Evolutionary conservation across 257 asterid species (phyloP).

Genomic region (Haberlea rhodopensis): DNA sequence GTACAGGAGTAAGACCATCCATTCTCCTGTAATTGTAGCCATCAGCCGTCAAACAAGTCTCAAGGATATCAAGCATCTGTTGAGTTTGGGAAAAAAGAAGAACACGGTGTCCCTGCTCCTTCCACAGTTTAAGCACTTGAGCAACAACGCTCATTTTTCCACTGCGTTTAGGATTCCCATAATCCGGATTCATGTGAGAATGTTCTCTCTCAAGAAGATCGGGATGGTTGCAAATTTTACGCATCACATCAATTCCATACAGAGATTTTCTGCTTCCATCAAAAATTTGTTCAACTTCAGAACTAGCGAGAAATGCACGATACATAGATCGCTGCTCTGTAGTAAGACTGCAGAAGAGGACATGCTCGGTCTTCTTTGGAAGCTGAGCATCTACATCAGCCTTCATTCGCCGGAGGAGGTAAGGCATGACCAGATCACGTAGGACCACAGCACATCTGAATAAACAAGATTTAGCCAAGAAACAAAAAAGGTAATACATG

Average conservation of each 20-base stretch:
- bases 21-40: constrained; percentile 78
- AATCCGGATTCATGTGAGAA: constrained; percentile 74
- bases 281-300: constrained; percentile 91
- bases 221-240: constrained; percentile 97
- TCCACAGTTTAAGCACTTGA: constrained; percentile 93
- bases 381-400: constrained; percentile 89
- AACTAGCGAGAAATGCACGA: constrained; percentile 97
- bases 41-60: constrained; percentile 52
- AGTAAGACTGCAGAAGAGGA: constrained; percentile 94
- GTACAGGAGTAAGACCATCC: constrained; percentile 92
- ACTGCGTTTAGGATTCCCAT: constrained; percentile 87
- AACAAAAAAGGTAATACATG: constrained; percentile 4
- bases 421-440: constrained; percentile 98
- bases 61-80: constrained; percentile 98
- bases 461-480: constrained; percentile 20
- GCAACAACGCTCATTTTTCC: constrained; percentile 89
- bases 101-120: constrained; percentile 95
- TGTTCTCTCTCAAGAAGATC: constrained; percentile 98
- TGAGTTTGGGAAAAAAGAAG: constrained; percentile 92
- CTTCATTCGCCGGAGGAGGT: constrained; percentile 97
- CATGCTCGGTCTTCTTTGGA: constrained; percentile 94
- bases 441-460: constrained; percentile 94
- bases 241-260: constrained; percentile 93
- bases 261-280: constrained; percentile 87
- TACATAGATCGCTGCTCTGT: constrained; percentile 78